Conservation (phyloP, 2,329 filamentous ascomycete genomes). For the Hyphodiscus sp. region DNA sequence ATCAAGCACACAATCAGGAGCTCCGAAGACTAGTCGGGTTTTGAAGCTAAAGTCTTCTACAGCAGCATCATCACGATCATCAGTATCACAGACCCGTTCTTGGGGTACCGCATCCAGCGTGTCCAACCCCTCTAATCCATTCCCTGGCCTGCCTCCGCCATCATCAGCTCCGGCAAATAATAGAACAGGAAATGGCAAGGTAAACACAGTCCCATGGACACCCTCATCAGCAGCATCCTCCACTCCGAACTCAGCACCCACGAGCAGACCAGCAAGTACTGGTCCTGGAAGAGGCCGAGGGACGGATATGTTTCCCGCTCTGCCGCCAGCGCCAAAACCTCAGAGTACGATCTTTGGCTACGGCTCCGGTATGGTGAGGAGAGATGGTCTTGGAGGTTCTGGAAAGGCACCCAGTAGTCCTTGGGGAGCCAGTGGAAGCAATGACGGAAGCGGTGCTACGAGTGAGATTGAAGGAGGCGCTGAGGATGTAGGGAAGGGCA, state of each 20-base stretch:
- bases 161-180: constrained; percentile 16
- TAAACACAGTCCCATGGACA: constrained; percentile 30
- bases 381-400: constrained; percentile 40
- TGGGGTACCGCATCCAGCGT: constrained; percentile 40
- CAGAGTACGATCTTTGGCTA: constrained; percentile 57
- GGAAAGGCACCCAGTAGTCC: constrained; percentile 14
- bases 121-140: constrained; percentile 31
- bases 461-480: constrained; percentile 8
- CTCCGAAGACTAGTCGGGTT: constrained; percentile 45
- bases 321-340: constrained; percentile 70
- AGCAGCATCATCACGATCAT: constrained; percentile 57
- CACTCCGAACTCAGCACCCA: constrained; percentile 21
- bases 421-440: constrained; percentile 24
- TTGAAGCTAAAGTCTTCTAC: constrained; percentile 65
- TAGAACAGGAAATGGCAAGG: constrained; percentile 14
- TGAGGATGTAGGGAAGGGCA: constrained; percentile 29
- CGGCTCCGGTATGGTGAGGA: constrained; percentile 47
- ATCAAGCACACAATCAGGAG: constrained; percentile 28
- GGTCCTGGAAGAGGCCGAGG: constrained; percentile 5
- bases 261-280: constrained; percentile 15
- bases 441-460: constrained; percentile 11
- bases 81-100: constrained; percentile 48
- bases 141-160: constrained; percentile 36
- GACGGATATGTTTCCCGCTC: constrained; percentile 69
- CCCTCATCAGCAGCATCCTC: constrained; percentile 33